Conservation (phyloP, 1,139 yeast species). For the Yamadazyma diospyri region DNA sequence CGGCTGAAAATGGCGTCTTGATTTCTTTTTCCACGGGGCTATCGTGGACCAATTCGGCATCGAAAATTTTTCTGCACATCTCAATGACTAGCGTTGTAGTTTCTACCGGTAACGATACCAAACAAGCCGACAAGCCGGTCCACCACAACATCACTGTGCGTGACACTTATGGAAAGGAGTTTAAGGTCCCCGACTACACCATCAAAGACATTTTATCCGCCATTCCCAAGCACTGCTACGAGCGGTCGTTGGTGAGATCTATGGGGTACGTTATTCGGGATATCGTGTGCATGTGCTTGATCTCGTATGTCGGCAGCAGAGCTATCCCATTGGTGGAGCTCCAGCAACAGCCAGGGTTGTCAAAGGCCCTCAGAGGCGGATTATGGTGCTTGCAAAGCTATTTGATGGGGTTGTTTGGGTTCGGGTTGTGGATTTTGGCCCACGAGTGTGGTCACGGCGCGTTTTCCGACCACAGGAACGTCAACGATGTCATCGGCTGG, state of each 20-base stretch:
- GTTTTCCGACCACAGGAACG: conserved; percentile 63
- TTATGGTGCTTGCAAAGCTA: conserved; percentile 40
- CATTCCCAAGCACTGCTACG: conserved; percentile 74
- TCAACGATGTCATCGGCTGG: conserved; percentile 82
- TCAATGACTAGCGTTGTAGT: conserved; percentile 4
- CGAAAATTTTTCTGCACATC: no score
- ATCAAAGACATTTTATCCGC: conserved; percentile 70
- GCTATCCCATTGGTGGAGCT: conserved; percentile 39
- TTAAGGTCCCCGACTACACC: conserved; percentile 69
- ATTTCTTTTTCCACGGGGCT: conserved; percentile 2
- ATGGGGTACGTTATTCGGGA: conserved; percentile 66
- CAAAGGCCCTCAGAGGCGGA: conserved; percentile 27
- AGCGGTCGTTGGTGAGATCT: conserved; percentile 57
- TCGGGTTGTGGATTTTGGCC: conserved; percentile 83
- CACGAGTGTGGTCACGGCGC: conserved; percentile 93
- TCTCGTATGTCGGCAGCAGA: conserved; percentile 52
- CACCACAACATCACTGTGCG: conserved; percentile 37
- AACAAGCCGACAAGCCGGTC: conserved; percentile 2
- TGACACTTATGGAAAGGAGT: conserved; percentile 62
- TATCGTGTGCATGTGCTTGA: conserved; percentile 45
- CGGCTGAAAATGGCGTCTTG: neutral
- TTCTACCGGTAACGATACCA: conserved; percentile 4
- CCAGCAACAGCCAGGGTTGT: conserved; percentile 20
- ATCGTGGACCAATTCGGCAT: conserved; percentile 1
- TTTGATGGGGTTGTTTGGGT: conserved; percentile 63